These are phyloP conservation scores for Pseudohyphozyma bogoriensis DNA, from an alignment of 768 basidiomycete genomes.

Conservation along the genomic window DNA sequence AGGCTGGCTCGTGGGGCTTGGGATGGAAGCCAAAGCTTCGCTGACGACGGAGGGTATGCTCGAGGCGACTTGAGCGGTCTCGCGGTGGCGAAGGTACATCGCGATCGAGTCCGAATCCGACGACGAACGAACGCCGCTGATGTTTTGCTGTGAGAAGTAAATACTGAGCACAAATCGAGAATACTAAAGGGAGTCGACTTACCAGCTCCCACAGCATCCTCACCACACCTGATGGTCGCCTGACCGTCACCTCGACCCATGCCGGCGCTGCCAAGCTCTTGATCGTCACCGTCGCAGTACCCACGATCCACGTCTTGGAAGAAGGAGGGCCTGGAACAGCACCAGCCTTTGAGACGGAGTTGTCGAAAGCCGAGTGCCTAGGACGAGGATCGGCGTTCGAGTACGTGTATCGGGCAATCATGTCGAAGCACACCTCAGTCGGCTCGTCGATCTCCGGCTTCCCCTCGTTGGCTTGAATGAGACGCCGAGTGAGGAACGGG, in stretches of 20 bases:
- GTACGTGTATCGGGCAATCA: conserved; percentile 89
- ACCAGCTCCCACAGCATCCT: conserved; percentile 67
- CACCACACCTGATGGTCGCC: conserved; percentile 80
- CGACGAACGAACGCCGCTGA: conserved; percentile 55
- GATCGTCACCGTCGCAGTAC: conserved; percentile 74
- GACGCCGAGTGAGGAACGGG: conserved; percentile 71
- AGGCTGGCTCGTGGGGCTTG: not conserved
- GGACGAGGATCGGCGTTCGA: conserved; percentile 88
- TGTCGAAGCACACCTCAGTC: conserved; percentile 94
- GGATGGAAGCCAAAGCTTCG: conserved; percentile 12
- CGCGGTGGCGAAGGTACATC: conserved; percentile 26
- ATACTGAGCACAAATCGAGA: no score
- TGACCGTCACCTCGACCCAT: conserved; percentile 77
- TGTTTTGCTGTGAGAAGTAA: no score
- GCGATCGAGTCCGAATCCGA: conserved; percentile 25
- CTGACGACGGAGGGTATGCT: conserved; percentile 7
- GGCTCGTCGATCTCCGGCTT: conserved; percentile 67
- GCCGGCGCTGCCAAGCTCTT: conserved; percentile 60
- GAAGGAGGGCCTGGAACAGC: conserved; percentile 6
- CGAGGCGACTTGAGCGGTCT: not conserved
- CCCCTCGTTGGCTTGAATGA: conserved; percentile 74
- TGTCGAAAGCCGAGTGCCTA: conserved; percentile 62
- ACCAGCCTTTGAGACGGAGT: conserved; percentile 62
- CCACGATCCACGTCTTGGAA: conserved; percentile 57
- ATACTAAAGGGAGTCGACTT: no score